A percentile compares a stretch with the other conserved stretches of the same genome.
Evolutionary conservation across 352 stramenopile species (phyloP).

Genomic region (Globisporangium irregulare): DNA sequence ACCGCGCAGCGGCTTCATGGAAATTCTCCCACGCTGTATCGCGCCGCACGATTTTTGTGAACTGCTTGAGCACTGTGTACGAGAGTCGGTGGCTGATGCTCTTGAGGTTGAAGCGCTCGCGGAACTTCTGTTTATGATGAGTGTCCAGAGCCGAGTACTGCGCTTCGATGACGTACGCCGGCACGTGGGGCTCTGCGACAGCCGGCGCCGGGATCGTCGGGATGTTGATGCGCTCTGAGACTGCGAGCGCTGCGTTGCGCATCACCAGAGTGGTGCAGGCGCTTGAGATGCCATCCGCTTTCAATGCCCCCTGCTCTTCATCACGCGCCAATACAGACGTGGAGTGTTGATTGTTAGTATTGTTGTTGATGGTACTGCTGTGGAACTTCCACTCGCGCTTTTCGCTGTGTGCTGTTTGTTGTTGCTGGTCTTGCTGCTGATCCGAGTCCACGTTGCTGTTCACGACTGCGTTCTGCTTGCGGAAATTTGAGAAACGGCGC

Average conservation of each 20-base stretch:
- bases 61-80: constrained; percentile 58
- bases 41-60: constrained; percentile 59
- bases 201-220: constrained; percentile 30
- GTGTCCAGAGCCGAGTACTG: constrained; percentile 53
- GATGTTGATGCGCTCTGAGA: constrained; percentile 53
- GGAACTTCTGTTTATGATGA: constrained; percentile 44
- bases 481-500: constrained; percentile 30
- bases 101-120: constrained; percentile 56
- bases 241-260: constrained; percentile 42
- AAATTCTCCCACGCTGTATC: constrained; percentile 59
- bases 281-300: constrained; percentile 12
- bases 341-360: background rate
- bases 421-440: background rate
- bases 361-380: background rate
- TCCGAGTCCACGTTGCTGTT: background rate
- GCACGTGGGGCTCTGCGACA: constrained; percentile 34
- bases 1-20: constrained; percentile 23
- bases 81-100: constrained; percentile 60
- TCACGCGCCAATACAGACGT: constrained; percentile 2
- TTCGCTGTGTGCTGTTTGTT: background rate
- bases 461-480: constrained; percentile 13
- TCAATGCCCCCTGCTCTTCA: background rate
- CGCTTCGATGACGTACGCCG: constrained; percentile 56
- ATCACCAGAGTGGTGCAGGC: constrained; percentile 62
- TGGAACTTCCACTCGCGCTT: constrained; percentile 14